Evolutionary conservation across 2,329 filamentous ascomycete genomes (phyloP).

Genomic region (Thielaviopsis populi): DNA sequence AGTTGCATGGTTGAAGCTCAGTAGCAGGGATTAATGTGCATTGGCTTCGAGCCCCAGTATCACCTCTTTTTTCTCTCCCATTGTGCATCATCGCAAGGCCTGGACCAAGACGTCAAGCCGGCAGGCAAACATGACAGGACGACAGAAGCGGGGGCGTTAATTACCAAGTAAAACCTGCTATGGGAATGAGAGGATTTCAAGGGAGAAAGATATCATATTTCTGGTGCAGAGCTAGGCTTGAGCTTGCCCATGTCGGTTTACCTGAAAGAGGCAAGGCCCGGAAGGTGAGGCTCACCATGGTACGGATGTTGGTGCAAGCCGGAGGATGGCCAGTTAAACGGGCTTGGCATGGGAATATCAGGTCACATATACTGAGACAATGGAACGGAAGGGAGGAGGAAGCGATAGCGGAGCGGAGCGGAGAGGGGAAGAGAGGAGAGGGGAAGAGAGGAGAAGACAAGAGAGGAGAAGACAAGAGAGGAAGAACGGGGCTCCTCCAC

Average conservation of each 20-base stretch:
- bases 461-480: not conserved
- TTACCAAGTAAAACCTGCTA: not conserved
- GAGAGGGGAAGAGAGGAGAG: not conserved
- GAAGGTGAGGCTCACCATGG: not conserved
- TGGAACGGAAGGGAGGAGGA: not conserved
- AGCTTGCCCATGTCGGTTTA: not conserved
- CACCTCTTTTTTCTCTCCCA: no score
- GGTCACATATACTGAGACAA: not conserved
- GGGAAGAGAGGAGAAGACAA: not conserved
- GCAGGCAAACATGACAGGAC: no score
- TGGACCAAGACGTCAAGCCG: no score
- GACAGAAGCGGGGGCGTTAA: not conserved
- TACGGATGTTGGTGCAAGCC: not conserved
- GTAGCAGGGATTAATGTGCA: no score
- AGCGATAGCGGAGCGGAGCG: not conserved
- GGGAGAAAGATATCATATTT: not conserved
- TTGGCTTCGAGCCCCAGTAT: no score
- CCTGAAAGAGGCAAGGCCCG: not conserved
- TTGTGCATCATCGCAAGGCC: no score
- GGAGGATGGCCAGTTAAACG: not conserved
- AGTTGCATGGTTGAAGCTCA: not conserved
- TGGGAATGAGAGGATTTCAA: not conserved
- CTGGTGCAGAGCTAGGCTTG: not conserved
- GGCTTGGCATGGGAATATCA: not conserved
- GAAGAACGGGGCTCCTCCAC: not conserved